phyloP scores from a whole-genome alignment of 2,329 filamentous ascomycete genomes.

The Parafenestella ontariensis region DNA sequence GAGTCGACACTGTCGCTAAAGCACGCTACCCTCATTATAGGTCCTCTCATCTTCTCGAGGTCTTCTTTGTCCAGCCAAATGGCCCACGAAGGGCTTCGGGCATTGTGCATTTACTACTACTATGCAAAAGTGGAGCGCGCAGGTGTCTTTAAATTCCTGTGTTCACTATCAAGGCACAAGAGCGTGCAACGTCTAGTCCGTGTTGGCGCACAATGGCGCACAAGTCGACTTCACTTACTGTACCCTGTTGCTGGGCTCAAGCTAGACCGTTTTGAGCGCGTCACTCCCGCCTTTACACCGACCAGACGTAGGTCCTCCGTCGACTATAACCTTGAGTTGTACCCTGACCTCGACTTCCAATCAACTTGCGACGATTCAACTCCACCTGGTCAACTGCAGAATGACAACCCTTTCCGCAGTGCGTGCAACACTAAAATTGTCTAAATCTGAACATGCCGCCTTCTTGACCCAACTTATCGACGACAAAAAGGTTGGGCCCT shows the following conservation, averaged over 20 bases:
- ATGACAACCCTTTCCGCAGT: slow-evolving; percentile 7
- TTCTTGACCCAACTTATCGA: slow-evolving; percentile 16
- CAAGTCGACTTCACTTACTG: neutral
- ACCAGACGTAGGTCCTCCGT: too few relatives aligned
- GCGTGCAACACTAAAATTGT: slow-evolving; percentile 7
- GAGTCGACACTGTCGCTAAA: too few relatives aligned
- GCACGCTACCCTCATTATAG: too few relatives aligned
- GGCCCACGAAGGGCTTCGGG: neutral
- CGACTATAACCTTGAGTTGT: too few relatives aligned
- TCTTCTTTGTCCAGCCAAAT: too few relatives aligned
- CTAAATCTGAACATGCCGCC: slow-evolving; percentile 5
- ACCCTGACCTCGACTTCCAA: neutral
- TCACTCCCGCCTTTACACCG: neutral
- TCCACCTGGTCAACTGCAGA: neutral
- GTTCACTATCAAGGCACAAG: neutral
- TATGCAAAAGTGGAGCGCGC: too few relatives aligned
- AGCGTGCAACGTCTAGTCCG: neutral
- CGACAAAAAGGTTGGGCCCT: slow-evolving; percentile 7
- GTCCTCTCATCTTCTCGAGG: too few relatives aligned
- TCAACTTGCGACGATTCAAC: neutral
- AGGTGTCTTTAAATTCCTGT: neutral
- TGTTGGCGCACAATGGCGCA: neutral
- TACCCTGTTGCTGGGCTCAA: neutral
- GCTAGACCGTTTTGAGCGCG: neutral
- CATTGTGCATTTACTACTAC: neutral